phyloP scores from a whole-genome alignment of 2,329 filamentous ascomycete genomes.

The Aspergillus nomiae region DNA sequence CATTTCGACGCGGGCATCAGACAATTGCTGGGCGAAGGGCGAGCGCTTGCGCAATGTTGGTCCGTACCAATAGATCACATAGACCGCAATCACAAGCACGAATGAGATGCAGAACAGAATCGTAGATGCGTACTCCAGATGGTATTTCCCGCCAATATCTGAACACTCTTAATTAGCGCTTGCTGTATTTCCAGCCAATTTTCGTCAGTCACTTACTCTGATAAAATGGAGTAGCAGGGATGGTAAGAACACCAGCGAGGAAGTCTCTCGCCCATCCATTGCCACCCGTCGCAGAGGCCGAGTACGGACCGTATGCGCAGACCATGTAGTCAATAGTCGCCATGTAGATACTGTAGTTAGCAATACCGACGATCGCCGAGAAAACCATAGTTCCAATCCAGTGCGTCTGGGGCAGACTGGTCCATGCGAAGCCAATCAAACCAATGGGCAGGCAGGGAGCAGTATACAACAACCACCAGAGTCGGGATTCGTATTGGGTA shows the following conservation, averaged over 20 bases:
- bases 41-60: conserved; percentile 62
- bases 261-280: conserved; percentile 69
- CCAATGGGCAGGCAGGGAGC: conserved; percentile 63
- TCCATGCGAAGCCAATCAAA: conserved; percentile 65
- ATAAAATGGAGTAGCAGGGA: conserved; percentile 59
- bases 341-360: conserved; percentile 66
- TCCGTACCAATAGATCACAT: conserved; percentile 68
- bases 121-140: conserved; percentile 62
- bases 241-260: conserved; percentile 64
- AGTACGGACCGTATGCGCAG: conserved; percentile 66
- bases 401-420: conserved; percentile 55
- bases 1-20: conserved; percentile 43
- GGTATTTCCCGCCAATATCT: conserved; percentile 58
- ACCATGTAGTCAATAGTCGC: conserved; percentile 70
- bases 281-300: conserved; percentile 66
- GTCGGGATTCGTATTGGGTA: conserved; percentile 67
- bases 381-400: conserved; percentile 67
- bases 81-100: conserved; percentile 64
- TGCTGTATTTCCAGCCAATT: not conserved
- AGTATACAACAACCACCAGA: conserved; percentile 63
- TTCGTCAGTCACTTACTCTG: conserved; percentile 34
- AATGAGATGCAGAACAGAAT: conserved; percentile 63
- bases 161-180: conserved; percentile 2
- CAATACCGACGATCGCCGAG: conserved; percentile 61
- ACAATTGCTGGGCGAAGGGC: conserved; percentile 66